phyloP scores from a whole-genome alignment of 805 yeast species.

The Myxozyma geophila region DNA sequence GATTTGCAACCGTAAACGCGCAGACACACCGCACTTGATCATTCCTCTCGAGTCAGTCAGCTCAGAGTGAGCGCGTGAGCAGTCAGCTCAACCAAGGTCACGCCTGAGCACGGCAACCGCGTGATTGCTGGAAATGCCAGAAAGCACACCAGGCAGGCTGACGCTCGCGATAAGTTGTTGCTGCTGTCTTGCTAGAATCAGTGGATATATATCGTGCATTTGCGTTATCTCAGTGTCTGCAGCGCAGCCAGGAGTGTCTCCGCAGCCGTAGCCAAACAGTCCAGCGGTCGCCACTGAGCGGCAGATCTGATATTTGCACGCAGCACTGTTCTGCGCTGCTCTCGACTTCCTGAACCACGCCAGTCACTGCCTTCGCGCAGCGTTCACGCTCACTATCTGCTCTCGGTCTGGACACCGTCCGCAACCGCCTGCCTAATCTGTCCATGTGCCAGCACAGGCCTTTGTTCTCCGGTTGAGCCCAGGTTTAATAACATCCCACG shows the following conservation, averaged over 20 bases:
- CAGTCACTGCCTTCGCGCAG: too few relatives aligned
- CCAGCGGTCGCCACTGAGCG: too few relatives aligned
- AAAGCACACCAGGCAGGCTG: not conserved
- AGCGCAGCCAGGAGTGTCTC: too few relatives aligned
- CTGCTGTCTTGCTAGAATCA: not conserved
- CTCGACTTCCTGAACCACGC: not conserved
- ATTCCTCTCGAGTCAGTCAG: too few relatives aligned
- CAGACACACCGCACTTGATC: not conserved
- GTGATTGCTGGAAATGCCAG: slow-evolving; percentile 14
- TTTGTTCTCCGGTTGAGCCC: not conserved
- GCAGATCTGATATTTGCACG: not conserved
- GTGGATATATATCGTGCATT: not conserved
- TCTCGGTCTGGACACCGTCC: not conserved
- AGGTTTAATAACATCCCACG: not conserved
- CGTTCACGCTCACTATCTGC: not conserved
- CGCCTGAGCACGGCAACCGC: slow-evolving; percentile 5
- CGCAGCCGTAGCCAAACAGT: too few relatives aligned
- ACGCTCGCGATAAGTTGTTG: not conserved
- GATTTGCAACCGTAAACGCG: not conserved
- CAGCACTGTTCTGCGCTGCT: not conserved
- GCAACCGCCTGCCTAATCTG: slow-evolving; percentile 15
- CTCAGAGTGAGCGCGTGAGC: too few relatives aligned
- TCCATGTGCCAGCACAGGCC: not conserved
- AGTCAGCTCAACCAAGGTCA: too few relatives aligned
- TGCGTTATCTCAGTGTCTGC: not conserved